phyloP scores from a whole-genome alignment of 352 stramenopile species.

The Aphanomyces euteiches region DNA sequence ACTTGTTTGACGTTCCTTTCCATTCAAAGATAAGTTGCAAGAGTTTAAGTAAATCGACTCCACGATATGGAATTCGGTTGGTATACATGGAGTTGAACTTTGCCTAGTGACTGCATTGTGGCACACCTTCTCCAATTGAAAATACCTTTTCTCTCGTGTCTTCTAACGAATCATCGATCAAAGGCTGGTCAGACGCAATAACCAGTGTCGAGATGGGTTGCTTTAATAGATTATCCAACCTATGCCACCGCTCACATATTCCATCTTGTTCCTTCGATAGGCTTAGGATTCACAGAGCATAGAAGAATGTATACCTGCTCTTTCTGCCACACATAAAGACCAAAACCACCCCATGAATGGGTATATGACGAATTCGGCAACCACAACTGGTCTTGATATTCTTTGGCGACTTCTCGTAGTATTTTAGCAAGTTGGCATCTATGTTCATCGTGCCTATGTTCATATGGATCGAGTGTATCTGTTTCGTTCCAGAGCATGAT shows the following conservation, averaged over 20 bases:
- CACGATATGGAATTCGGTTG: constrained; percentile 24
- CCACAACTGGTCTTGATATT: constrained; percentile 38
- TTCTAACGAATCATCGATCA: constrained; percentile 31
- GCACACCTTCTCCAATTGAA: constrained; percentile 1
- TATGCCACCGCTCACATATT: constrained; percentile 18
- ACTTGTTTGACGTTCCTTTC: constrained; percentile 2
- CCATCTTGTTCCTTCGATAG: too few relatives aligned
- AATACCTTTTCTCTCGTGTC: constrained; percentile 32
- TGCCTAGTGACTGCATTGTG: neutral
- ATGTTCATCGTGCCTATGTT: constrained; percentile 18
- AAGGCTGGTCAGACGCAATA: constrained; percentile 32
- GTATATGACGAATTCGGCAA: constrained; percentile 19
- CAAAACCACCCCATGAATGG: constrained; percentile 30
- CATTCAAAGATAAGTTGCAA: constrained; percentile 32
- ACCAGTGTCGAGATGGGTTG: constrained; percentile 28
- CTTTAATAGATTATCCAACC: constrained; percentile 24
- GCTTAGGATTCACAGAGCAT: too few relatives aligned
- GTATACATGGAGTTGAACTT: constrained; percentile 16
- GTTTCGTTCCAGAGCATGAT: constrained; percentile 31
- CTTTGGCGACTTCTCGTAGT: constrained; percentile 29
- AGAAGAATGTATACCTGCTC: constrained; percentile 16
- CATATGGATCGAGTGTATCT: constrained; percentile 11
- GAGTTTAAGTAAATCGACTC: constrained; percentile 30
- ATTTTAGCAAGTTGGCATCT: constrained; percentile 11
- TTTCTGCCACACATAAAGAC: constrained; percentile 30